Conservation (phyloP, 2,329 filamentous ascomycete species). For the Neopestalotiopsis sp. region DNA sequence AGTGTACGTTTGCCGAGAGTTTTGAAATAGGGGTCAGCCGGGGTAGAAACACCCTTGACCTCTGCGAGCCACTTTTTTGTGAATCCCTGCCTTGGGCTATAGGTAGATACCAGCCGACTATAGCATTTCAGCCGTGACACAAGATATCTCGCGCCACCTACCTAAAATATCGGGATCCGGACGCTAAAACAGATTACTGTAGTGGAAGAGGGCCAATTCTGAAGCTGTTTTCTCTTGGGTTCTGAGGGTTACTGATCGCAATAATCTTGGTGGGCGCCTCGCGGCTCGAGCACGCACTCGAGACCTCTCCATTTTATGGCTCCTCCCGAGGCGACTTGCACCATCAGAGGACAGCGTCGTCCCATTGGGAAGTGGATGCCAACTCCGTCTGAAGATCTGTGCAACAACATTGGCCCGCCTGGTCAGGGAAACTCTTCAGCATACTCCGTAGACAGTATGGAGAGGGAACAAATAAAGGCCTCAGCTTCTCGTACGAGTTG, state of each 20-base stretch:
- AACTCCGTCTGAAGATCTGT: slow-evolving; percentile 2
- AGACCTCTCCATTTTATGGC: neutral
- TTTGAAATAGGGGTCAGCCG: neutral
- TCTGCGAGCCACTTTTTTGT: neutral
- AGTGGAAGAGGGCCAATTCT: neutral
- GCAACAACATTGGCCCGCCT: neutral
- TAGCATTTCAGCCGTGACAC: neutral
- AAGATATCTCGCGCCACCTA: neutral
- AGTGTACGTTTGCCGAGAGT: neutral
- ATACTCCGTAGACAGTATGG: neutral
- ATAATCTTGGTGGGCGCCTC: neutral
- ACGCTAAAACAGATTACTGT: neutral
- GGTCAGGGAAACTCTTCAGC: neutral
- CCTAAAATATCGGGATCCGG: neutral
- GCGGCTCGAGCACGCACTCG: neutral
- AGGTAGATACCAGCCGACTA: neutral
- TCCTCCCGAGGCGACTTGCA: neutral
- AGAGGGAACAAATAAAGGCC: neutral
- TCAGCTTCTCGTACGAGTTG: neutral
- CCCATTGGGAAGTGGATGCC: neutral
- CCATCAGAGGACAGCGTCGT: neutral
- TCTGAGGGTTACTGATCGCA: neutral
- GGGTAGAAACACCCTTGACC: neutral
- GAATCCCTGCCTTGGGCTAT: neutral
- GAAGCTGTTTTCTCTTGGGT: neutral